These are phyloP conservation scores for Exidia glandulosa DNA, from an alignment of 768 basidiomycete species.

Conservation along the genomic window DNA sequence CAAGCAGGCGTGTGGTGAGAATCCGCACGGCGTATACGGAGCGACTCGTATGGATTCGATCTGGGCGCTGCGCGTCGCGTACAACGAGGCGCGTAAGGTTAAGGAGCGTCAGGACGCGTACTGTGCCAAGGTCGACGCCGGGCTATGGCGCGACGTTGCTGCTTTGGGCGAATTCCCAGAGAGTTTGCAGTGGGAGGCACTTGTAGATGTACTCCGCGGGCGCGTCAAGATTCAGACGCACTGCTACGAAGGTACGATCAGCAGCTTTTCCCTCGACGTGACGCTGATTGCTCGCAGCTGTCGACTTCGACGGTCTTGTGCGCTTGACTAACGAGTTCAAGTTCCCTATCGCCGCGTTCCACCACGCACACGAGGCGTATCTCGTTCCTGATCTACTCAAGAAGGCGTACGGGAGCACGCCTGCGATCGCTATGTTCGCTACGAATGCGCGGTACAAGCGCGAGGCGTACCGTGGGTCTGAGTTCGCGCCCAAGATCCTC, in stretches of 20 bases:
- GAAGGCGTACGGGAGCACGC: constrained; percentile 34
- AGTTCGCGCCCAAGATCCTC: constrained; percentile 30
- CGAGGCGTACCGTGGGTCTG: constrained; percentile 29
- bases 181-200: constrained; percentile 21
- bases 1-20: constrained; percentile 27
- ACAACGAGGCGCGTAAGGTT: constrained; percentile 55
- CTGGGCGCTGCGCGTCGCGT: constrained; percentile 17
- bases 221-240: constrained; percentile 29
- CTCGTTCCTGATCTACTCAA: constrained; percentile 32
- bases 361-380: constrained; percentile 44
- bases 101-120: constrained; percentile 59
- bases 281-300: not conserved
- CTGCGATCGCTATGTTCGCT: constrained; percentile 31
- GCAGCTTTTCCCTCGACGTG: constrained; percentile 15
- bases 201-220: constrained; percentile 25
- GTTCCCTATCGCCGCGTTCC: constrained; percentile 23
- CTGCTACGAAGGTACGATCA: constrained; percentile 26
- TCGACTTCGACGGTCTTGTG: constrained; percentile 5
- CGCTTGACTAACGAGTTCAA: constrained; percentile 33
- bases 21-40: constrained; percentile 5
- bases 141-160: constrained; percentile 29
- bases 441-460: constrained; percentile 36
- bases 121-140: constrained; percentile 38
- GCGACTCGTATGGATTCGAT: constrained; percentile 3
- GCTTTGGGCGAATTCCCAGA: constrained; percentile 52